Percentiles rank a stretch among this genome's conserved stretches.
phyloP scores from a whole-genome alignment of 176 grass and related monocot genomes.

The Thalia dealbata region DNA sequence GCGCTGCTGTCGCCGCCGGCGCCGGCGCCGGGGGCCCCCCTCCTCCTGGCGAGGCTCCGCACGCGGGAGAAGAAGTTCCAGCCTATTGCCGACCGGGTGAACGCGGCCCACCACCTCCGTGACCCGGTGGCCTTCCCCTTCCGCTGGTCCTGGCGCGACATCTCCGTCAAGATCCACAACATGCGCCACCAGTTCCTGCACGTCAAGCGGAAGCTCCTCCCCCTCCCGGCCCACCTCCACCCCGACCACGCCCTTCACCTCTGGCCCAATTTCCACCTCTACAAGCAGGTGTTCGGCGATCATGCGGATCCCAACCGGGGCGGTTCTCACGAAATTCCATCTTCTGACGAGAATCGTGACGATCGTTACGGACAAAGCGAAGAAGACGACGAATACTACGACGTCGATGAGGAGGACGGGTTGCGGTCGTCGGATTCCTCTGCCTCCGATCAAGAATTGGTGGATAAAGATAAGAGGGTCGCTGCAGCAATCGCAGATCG shows the following conservation, averaged over 20 bases:
- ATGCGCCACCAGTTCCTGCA: conserved; percentile 22
- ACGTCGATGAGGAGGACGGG: background rate
- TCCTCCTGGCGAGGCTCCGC: background rate
- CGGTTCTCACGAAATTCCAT: background rate
- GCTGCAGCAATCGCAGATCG: background rate
- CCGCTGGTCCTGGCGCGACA: conserved; percentile 12
- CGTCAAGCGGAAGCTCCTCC: conserved; percentile 18
- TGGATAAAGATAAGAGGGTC: background rate
- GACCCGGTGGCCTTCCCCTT: conserved; percentile 15
- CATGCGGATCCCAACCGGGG: background rate
- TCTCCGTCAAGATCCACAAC: conserved; percentile 24
- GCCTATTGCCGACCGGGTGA: conserved; percentile 9
- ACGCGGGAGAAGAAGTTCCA: conserved; percentile 9
- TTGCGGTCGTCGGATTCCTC: background rate
- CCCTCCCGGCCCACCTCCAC: background rate
- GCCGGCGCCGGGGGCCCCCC: background rate
- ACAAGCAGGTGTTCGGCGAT: conserved; percentile 19
- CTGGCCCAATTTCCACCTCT: conserved; percentile 18
- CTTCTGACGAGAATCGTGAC: background rate
- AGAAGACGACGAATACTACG: background rate
- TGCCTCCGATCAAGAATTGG: background rate
- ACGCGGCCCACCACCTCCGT: conserved; percentile 5
- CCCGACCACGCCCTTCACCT: conserved; percentile 1
- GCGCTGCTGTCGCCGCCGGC: background rate
- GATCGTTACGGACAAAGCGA: background rate